Base-by-base conservation (phyloP, 768 basidiomycete genomes). In the Mycena olivaceomarginata region DNA sequence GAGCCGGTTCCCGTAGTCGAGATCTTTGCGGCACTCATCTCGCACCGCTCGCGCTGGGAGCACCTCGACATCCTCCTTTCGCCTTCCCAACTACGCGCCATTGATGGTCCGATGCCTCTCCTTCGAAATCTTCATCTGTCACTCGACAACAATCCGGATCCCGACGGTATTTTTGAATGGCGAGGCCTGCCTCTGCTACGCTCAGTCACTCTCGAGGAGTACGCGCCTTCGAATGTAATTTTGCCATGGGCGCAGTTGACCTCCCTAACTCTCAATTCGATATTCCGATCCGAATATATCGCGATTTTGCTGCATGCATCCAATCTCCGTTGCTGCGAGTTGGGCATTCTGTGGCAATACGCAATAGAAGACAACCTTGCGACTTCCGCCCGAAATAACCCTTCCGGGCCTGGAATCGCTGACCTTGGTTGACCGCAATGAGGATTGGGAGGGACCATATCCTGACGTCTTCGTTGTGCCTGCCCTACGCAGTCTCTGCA, bases 1-100 rank as follows among this genome's bases (percentile, higher is more conserved):
- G 43, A 12, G 1, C 13, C 20, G 4, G 13, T 39, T 16, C 15
- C 7, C 20, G 15, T 6, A 7, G 5, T 67, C 4, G 31, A 31
- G 31, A 31, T 31, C 46, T 5, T 67, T 48, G 66, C 43, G 10
- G 66, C 66, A 51, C 5, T 68, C 9, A 13, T 69, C 6, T 20
- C 67, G 6, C 56, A 69, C 53, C 9, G 37, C 40, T 39, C n/a
- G 2, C 53, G 67, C 53, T 69, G 51, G 37, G 51, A 57, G 46
- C 22, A 69, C 40, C 12, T 57, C 25, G 20, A 57, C 5, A 3
- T 64, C 11, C 18, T 0, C 41, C 13, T 37, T 37, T 37, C 59
- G 5, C 37, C 59, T 6, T 22, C 20, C 41, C 20, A 64, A 12
- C 5, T 22, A 10, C 3, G 18, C 39, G 22, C 18, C 2, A n/a